Percentiles rank a stretch among this genome's conserved stretches.
These are phyloP conservation scores for Hypholoma sublateritium DNA, from an alignment of 768 basidiomycete genomes.

Conservation along the genomic window DNA sequence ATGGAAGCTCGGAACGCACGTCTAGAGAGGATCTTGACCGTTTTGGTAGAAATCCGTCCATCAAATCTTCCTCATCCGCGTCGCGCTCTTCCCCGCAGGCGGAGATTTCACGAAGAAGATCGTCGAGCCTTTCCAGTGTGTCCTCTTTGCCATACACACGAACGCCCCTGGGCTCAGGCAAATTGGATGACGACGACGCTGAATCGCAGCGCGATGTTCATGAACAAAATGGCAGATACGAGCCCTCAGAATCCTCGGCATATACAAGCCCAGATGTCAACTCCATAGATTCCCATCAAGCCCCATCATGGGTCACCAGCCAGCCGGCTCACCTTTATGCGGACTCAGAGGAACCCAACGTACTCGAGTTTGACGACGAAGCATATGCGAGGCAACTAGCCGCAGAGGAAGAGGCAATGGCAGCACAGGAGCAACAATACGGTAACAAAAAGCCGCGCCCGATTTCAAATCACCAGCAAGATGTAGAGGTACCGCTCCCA, in stretches of 20 bases:
- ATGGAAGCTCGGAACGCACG: neutral
- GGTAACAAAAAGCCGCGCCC: constrained; percentile 13
- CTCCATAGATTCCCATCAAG: neutral
- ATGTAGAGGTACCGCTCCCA: neutral
- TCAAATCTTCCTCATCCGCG: neutral
- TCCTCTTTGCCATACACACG: constrained; percentile 19
- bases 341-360: constrained; percentile 2
- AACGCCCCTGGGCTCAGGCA: neutral
- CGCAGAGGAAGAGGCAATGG: constrained; percentile 36
- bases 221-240: neutral
- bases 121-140: constrained; percentile 15
- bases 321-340: neutral
- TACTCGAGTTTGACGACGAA: constrained; percentile 40
- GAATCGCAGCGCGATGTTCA: neutral
- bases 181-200: neutral
- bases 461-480: constrained; percentile 2
- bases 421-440: constrained; percentile 12
- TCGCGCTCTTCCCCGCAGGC: neutral
- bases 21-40: too few relatives aligned
- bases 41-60: neutral
- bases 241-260: neutral
- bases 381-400: constrained; percentile 41
- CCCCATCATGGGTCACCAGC: neutral
- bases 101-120: constrained; percentile 4
- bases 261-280: neutral